A percentile compares a stretch with the other conserved stretches of the same genome.
Evolutionary conservation across 176 grass and related monocot genomes (phyloP).

Genomic region (Canna indica): DNA sequence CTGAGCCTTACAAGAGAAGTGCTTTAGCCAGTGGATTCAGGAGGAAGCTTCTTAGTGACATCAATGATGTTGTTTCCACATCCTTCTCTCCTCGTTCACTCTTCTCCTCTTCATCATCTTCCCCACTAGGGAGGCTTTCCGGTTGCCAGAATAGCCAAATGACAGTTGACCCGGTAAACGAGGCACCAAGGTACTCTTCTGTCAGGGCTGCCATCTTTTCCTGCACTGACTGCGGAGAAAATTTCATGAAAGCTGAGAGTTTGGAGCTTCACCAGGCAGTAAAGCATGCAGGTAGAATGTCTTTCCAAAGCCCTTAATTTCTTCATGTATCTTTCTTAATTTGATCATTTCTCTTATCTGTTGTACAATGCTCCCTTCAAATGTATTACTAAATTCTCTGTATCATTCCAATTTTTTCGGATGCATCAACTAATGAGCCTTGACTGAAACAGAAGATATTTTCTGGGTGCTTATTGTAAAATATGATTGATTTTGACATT

Average conservation of each 20-base stretch:
- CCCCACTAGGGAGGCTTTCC: constrained; percentile 60
- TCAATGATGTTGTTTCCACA: constrained; percentile 32
- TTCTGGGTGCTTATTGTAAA: too few relatives aligned
- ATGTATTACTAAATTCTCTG: too few relatives aligned
- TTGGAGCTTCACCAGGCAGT: constrained; percentile 57
- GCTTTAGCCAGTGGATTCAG: neutral
- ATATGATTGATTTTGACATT: too few relatives aligned
- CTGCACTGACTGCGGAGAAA: constrained; percentile 57
- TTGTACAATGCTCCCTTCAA: too few relatives aligned
- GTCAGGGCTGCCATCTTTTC: constrained; percentile 26
- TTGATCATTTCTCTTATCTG: too few relatives aligned
- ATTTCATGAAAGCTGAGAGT: constrained; percentile 51
- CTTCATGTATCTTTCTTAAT: too few relatives aligned
- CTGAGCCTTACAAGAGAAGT: neutral
- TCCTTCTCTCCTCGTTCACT: constrained; percentile 34
- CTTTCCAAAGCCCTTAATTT: neutral
- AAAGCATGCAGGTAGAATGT: constrained; percentile 52
- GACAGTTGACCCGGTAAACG: constrained; percentile 1
- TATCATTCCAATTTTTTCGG: too few relatives aligned
- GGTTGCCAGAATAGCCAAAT: constrained; percentile 61
- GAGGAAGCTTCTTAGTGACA: constrained; percentile 1
- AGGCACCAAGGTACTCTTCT: constrained; percentile 30
- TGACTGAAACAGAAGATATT: too few relatives aligned
- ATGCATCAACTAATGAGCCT: too few relatives aligned
- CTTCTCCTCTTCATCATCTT: constrained; percentile 21